These are phyloP conservation scores for Neurospora sp. DNA, from an alignment of 2,329 filamentous ascomycete genomes.

Conservation along the genomic window DNA sequence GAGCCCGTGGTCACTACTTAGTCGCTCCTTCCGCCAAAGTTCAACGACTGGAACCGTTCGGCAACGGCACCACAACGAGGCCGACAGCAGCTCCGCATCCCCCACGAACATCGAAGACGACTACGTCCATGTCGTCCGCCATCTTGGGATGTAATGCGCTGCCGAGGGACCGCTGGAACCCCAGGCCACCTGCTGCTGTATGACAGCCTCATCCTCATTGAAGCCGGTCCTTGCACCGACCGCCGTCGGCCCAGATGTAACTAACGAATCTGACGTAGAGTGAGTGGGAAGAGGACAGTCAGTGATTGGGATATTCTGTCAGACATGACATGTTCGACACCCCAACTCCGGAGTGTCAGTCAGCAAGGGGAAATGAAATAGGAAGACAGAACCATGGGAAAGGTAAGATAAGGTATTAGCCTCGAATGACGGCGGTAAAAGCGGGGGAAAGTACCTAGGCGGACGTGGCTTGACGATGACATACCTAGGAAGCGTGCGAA, in stretches of 20 bases:
- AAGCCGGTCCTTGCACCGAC: too few relatives aligned
- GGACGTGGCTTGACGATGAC: not conserved
- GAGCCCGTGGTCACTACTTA: not conserved
- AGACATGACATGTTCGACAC: not conserved
- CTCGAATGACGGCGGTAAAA: not conserved
- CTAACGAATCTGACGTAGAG: not conserved
- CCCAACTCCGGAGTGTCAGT: not conserved
- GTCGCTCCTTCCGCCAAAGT: not conserved
- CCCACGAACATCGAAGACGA: fast-evolving
- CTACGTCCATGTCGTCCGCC: not conserved
- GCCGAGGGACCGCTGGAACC: not conserved
- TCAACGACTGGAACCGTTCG: not conserved
- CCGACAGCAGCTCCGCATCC: fast-evolving
- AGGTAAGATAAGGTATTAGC: too few relatives aligned
- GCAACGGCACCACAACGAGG: not conserved
- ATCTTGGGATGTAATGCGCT: not conserved
- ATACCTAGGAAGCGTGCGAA: too few relatives aligned
- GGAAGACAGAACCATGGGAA: not conserved
- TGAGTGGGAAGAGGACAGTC: not conserved
- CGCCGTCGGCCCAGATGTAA: too few relatives aligned
- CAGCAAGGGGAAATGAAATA: not conserved
- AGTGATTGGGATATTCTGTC: not conserved
- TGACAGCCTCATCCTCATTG: too few relatives aligned
- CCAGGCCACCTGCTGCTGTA: not conserved
- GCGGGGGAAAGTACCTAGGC: too few relatives aligned